A percentile compares a stretch with the other conserved stretches of the same genome.
These are phyloP conservation scores for Erodium maritimum DNA, from an alignment of 345 rosid genomes.

Conservation along the genomic window DNA sequence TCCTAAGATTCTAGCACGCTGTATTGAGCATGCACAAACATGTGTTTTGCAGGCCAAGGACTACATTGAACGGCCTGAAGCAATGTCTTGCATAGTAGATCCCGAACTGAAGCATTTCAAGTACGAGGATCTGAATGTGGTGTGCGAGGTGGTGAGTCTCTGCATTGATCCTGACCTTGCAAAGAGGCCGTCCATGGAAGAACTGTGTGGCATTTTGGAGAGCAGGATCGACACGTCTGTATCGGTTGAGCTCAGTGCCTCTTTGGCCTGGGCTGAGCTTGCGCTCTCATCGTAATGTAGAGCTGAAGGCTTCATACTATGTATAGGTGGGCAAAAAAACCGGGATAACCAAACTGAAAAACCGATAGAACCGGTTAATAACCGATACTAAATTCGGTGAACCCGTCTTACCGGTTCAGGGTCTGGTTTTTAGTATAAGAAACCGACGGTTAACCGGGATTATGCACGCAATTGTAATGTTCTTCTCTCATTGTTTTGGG, in stretches of 20 bases:
- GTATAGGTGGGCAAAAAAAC: no score
- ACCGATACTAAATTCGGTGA: no score
- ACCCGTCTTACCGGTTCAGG: no score
- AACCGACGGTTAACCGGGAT: no score
- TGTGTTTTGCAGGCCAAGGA: slow-evolving; percentile 99
- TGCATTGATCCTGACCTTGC: slow-evolving; percentile 50
- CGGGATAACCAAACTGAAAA: no score
- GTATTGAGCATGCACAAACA: no score
- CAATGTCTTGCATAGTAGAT: slow-evolving; percentile 66
- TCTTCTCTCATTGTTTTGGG: no score
- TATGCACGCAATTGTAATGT: no score
- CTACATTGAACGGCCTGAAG: slow-evolving; percentile 64
- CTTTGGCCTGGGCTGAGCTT: slow-evolving; percentile 97
- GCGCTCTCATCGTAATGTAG: slow-evolving; percentile 62
- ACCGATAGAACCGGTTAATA: no score
- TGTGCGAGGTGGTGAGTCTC: slow-evolving; percentile 65
- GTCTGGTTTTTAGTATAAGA: no score
- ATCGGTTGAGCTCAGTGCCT: slow-evolving; percentile 60
- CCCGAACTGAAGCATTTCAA: slow-evolving; percentile 76
- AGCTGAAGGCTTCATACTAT: no score
- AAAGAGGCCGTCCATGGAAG: slow-evolving; percentile 54
- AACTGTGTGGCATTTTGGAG: slow-evolving; percentile 48
- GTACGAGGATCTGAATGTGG: slow-evolving; percentile 56
- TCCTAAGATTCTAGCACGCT: no score
- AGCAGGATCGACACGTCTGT: slow-evolving; percentile 59